Conservation (phyloP, 2,329 filamentous ascomycete species). For the Claviceps digitariae region DNA sequence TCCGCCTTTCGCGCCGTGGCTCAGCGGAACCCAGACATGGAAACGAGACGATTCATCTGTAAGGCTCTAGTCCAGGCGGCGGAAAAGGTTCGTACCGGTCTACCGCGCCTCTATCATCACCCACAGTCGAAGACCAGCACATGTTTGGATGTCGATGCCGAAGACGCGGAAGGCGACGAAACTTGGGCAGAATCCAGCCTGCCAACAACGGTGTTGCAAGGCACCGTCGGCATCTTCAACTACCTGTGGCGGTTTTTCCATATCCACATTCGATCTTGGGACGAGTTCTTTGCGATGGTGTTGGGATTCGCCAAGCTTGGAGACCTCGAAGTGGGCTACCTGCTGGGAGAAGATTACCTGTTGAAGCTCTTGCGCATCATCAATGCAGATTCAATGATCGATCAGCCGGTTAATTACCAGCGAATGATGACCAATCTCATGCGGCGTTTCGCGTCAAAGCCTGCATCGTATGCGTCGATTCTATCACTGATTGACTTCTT, state of each 20-base stretch:
- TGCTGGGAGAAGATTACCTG: constrained; percentile 51
- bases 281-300: constrained; percentile 62
- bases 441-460: constrained; percentile 34
- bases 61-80: constrained; percentile 40
- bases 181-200: constrained; percentile 10
- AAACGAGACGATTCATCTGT: constrained; percentile 40
- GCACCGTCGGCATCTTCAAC: constrained; percentile 34
- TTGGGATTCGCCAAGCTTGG: constrained; percentile 52
- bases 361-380: constrained; percentile 45
- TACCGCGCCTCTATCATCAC: constrained; percentile 33
- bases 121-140: constrained; percentile 1
- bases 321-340: constrained; percentile 37
- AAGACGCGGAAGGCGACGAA: constrained; percentile 16
- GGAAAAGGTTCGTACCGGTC: constrained; percentile 32
- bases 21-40: constrained; percentile 42
- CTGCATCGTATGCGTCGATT: constrained; percentile 39
- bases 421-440: constrained; percentile 39
- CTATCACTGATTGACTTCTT: constrained; percentile 36
- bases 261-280: constrained; percentile 51
- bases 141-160: constrained; percentile 5
- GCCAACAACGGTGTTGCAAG: constrained; percentile 14
- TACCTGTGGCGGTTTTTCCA: constrained; percentile 52
- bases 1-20: constrained; percentile 51
- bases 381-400: constrained; percentile 39
- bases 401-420: constrained; percentile 40